Percentiles rank a stretch among this genome's conserved stretches.
Conservation (phyloP, 163 green algal genomes). For the Chlorella variabilis region DNA sequence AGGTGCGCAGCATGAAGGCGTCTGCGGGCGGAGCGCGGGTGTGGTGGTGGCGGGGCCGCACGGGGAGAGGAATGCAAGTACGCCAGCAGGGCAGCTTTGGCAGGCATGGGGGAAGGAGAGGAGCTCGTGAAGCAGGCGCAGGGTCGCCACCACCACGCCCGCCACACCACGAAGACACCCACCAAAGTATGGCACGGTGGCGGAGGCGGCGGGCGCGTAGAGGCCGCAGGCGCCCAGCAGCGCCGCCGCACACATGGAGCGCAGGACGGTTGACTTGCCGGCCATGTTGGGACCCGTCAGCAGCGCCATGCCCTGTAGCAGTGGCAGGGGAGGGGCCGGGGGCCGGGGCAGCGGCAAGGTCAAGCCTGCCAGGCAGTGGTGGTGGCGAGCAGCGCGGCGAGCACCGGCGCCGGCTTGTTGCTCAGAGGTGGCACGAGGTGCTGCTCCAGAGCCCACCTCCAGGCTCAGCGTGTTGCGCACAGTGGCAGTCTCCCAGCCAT, state of each 20-base stretch:
- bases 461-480: conserved; percentile 65
- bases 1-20: conserved; percentile 84
- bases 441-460: background rate
- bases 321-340: background rate
- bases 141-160: too few relatives aligned
- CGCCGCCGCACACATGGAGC: conserved; percentile 69
- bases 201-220: conserved; percentile 63
- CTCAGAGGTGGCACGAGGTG: too few relatives aligned
- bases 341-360: too few relatives aligned
- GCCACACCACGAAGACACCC: background rate
- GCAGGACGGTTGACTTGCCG: conserved; percentile 93
- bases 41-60: background rate
- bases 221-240: conserved; percentile 89
- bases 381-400: too few relatives aligned
- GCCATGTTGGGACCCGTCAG: conserved; percentile 96
- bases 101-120: background rate
- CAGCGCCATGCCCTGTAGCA: conserved; percentile 64
- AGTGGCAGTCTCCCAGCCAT: conserved; percentile 43
- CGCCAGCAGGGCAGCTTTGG: too few relatives aligned
- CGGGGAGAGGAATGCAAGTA: background rate
- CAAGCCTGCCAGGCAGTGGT: too few relatives aligned
- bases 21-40: conserved; percentile 46
- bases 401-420: too few relatives aligned
- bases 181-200: conserved; percentile 66
- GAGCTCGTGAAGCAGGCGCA: too few relatives aligned